phyloP scores from a whole-genome alignment of 108 stramenopile genomes.

The Discostella pseudostelligera region DNA sequence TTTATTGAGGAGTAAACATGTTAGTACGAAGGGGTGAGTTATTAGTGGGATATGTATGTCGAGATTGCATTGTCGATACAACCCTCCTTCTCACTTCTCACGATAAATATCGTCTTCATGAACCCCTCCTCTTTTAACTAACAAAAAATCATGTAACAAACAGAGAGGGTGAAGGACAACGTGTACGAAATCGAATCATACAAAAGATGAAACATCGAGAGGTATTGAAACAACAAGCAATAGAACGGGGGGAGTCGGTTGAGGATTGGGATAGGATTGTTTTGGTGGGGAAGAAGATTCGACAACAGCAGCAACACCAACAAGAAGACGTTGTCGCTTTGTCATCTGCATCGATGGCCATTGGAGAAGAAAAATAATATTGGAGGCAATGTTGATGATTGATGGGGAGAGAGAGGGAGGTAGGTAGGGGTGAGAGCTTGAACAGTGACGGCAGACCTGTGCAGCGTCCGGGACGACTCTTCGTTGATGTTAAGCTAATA shows the following conservation, averaged over 20 bases:
- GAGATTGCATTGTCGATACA: background rate
- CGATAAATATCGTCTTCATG: background rate
- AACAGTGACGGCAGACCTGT: background rate
- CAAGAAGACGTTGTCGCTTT: background rate
- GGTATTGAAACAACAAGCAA: slow-evolving; percentile 33
- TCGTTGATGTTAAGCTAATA: background rate
- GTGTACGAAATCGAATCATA: slow-evolving; percentile 28
- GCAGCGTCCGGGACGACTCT: background rate
- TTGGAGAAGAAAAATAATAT: no score
- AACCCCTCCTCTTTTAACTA: background rate
- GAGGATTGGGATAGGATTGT: slow-evolving; percentile 43
- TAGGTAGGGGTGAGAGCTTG: background rate
- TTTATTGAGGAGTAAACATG: slow-evolving; percentile 64
- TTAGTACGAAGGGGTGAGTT: slow-evolving; percentile 42
- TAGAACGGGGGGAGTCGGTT: slow-evolving; percentile 28
- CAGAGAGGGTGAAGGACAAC: slow-evolving; percentile 31
- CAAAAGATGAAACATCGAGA: slow-evolving; percentile 39
- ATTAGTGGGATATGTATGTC: background rate
- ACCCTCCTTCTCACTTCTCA: background rate
- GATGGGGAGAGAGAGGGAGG: background rate
- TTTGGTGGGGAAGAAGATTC: slow-evolving; percentile 39
- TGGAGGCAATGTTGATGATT: no score
- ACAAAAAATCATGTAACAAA: background rate
- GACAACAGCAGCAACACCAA: background rate
- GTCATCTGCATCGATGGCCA: no score